Evolutionary conservation across 2,329 filamentous ascomycete genomes (phyloP).

Genomic region (Paracorniculantispora psalliotae): DNA sequence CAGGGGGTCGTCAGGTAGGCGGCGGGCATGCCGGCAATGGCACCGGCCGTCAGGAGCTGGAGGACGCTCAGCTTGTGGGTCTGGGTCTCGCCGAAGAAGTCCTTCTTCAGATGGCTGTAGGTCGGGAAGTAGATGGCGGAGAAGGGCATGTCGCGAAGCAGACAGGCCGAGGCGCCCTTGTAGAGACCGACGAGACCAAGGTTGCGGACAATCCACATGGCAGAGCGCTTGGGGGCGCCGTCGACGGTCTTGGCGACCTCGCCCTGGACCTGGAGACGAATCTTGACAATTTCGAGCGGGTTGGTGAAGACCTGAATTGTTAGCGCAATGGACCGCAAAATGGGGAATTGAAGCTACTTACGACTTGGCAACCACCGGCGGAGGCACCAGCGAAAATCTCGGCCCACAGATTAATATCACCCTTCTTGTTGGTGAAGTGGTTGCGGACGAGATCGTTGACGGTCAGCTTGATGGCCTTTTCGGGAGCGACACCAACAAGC

Average conservation of each 20-base stretch:
- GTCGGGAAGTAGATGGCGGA: constrained; percentile 98
- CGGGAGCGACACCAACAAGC: constrained; percentile 94
- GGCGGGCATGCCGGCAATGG: constrained; percentile 87
- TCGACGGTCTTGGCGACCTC: constrained; percentile 87
- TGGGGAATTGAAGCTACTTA: constrained; percentile 45
- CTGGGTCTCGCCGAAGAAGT: constrained; percentile 84
- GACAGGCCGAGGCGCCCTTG: constrained; percentile 91
- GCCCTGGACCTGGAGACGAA: constrained; percentile 93
- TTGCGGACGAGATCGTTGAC: constrained; percentile 90
- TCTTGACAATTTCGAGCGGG: constrained; percentile 98
- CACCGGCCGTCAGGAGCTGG: constrained; percentile 89
- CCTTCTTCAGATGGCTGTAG: constrained; percentile 90
- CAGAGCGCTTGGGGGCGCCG: constrained; percentile 78
- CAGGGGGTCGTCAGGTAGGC: constrained; percentile 95
- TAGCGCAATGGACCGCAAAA: background rate
- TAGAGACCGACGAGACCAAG: constrained; percentile 91
- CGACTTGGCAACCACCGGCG: constrained; percentile 93
- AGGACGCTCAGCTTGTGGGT: constrained; percentile 85
- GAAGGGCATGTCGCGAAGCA: constrained; percentile 94
- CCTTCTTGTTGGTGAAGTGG: constrained; percentile 69
- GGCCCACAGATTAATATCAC: constrained; percentile 62
- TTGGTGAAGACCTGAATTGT: constrained; percentile 79
- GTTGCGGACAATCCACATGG: constrained; percentile 96
- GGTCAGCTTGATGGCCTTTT: constrained; percentile 98
- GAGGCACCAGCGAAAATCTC: constrained; percentile 85